Conservation (phyloP, 169 alveolate species). For the Plasmodium berghei region DNA sequence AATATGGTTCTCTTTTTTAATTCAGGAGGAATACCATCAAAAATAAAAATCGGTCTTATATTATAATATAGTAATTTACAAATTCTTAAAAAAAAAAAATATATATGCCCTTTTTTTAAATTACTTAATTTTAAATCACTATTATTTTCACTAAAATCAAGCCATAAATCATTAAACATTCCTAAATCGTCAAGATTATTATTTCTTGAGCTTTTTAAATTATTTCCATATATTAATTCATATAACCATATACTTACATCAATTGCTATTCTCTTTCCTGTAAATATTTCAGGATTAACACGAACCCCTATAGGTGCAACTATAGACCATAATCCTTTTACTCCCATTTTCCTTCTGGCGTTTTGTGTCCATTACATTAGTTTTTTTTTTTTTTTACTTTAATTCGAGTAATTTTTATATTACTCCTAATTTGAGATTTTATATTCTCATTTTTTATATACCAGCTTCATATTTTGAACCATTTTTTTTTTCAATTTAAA, state of each 20-base stretch:
- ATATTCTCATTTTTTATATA: too few species aligned
- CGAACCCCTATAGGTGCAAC: slow-evolving; percentile 91
- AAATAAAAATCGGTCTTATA: slow-evolving; percentile 92
- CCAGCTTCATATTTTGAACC: too few species aligned
- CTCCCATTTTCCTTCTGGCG: slow-evolving; percentile 82
- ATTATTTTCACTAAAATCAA: slow-evolving; percentile 79
- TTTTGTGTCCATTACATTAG: background rate
- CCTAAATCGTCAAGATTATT: slow-evolving; percentile 48
- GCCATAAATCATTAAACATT: slow-evolving; percentile 69
- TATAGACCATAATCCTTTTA: slow-evolving; percentile 90
- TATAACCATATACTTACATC: slow-evolving; percentile 92
- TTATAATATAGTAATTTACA: slow-evolving; percentile 92
- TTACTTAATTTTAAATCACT: slow-evolving; percentile 69
- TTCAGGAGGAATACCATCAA: slow-evolving; percentile 93
- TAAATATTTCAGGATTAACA: slow-evolving; percentile 85
- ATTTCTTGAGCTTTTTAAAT: slow-evolving; percentile 27
- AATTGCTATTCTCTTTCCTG: slow-evolving; percentile 89
- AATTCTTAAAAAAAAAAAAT: slow-evolving; percentile 90
- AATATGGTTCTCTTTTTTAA: slow-evolving; percentile 88
- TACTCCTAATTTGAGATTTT: too few species aligned
- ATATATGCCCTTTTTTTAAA: slow-evolving; percentile 78
- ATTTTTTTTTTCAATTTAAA: too few species aligned
- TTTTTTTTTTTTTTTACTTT: background rate
- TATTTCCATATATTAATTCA: slow-evolving; percentile 76
- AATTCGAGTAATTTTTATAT: too few species aligned